Evolutionary conservation across 1,139 yeast species (phyloP).

Genomic region (Blastobotrys niveus): DNA sequence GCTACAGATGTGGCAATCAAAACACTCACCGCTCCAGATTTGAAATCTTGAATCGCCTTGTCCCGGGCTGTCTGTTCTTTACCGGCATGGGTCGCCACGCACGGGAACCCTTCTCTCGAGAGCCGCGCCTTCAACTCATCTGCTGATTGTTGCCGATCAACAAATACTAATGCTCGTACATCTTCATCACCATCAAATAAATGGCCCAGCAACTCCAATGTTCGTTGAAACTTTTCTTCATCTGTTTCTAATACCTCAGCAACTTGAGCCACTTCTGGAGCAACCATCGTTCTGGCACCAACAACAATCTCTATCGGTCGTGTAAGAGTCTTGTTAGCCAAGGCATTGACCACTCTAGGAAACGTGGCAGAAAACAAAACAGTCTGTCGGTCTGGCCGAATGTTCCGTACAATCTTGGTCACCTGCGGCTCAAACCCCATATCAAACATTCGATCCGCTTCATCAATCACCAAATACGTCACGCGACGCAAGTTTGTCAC

Average conservation of each 20-base stretch:
- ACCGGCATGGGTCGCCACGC: conserved; percentile 82
- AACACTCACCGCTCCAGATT: conserved; percentile 54
- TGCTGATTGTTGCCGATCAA: conserved; percentile 78
- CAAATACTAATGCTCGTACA: conserved; percentile 70
- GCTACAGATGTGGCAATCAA: conserved; percentile 90
- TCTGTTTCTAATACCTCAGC: conserved; percentile 52
- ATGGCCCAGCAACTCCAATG: conserved; percentile 51
- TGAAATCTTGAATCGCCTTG: conserved; percentile 66
- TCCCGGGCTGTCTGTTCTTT: conserved; percentile 83
- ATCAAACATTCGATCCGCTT: conserved; percentile 96
- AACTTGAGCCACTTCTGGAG: conserved; percentile 69
- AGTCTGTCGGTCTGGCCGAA: conserved; percentile 87
- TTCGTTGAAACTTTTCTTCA: conserved; percentile 49
- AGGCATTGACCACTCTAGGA: conserved; percentile 66
- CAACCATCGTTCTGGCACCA: conserved; percentile 80
- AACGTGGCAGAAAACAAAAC: conserved; percentile 93
- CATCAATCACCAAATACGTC: conserved; percentile 84
- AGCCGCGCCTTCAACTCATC: conserved; percentile 62
- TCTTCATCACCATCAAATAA: conserved; percentile 33
- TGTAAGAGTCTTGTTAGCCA: conserved; percentile 58
- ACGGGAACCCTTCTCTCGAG: conserved; percentile 51
- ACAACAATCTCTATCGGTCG: conserved; percentile 73
- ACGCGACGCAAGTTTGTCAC: conserved; percentile 63
- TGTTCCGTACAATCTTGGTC: conserved; percentile 65
- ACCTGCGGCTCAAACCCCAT: conserved; percentile 98